These are phyloP conservation scores for Pleurotus pulmonarius DNA, from an alignment of 768 basidiomycete genomes.

Conservation along the genomic window DNA sequence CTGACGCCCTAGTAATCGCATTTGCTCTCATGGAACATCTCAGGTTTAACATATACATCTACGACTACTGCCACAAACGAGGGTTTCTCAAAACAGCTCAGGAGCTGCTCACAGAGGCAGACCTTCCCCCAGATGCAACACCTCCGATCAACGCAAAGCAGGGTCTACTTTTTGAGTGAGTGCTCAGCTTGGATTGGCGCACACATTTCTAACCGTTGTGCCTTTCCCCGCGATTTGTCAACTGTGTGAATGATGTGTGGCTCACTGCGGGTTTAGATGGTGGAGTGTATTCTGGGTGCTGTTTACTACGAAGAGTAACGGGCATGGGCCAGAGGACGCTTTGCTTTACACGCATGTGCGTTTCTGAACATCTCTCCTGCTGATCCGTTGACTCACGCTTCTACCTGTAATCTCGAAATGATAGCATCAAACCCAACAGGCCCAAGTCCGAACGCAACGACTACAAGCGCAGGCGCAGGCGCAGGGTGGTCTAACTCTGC, in stretches of 20 bases:
- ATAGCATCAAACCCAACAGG: constrained; percentile 24
- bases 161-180: constrained; percentile 80
- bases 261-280: constrained; percentile 47
- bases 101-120: constrained; percentile 65
- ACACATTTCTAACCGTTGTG: constrained; percentile 11
- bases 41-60: constrained; percentile 90
- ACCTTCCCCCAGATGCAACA: constrained; percentile 53
- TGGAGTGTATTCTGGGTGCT: constrained; percentile 90
- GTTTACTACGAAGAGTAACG: constrained; percentile 76
- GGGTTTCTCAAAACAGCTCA: constrained; percentile 71
- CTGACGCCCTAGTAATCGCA: constrained; percentile 3
- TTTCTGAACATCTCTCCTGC: constrained; percentile 9
- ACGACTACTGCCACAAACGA: constrained; percentile 81
- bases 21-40: background rate
- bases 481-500: constrained; percentile 1
- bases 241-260: constrained; percentile 4
- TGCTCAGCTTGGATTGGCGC: constrained; percentile 16
- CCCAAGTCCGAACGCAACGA: constrained; percentile 4
- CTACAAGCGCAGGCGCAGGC: constrained; percentile 1
- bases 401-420: constrained; percentile 9
- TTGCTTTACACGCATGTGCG: constrained; percentile 67
- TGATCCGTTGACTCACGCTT: constrained; percentile 13
- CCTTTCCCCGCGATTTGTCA: background rate
- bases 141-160: constrained; percentile 84
- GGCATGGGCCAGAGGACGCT: constrained; percentile 64